phyloP scores from a whole-genome alignment of 139 green algal genomes.

The Tetradesmus lagerheimii region DNA sequence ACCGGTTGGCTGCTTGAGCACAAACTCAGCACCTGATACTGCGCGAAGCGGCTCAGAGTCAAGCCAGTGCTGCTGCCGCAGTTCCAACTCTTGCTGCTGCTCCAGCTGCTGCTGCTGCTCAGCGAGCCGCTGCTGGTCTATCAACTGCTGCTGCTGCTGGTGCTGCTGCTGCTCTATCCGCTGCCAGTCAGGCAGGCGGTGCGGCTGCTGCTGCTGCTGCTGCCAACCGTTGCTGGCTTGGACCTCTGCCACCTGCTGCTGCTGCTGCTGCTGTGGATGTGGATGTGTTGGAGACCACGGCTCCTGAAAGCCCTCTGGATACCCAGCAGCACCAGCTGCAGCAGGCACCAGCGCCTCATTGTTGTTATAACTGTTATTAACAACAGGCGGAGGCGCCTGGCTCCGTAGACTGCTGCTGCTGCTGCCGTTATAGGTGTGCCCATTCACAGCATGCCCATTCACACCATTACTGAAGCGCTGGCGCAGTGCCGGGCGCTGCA shows the following conservation, averaged over 20 bases:
- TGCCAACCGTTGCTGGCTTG: background rate
- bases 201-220: background rate
- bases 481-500: background rate
- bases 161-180: background rate
- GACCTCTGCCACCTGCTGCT: background rate
- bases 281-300: background rate
- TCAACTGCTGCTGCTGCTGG: conserved; percentile 31
- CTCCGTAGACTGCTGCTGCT: background rate
- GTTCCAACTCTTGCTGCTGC: conserved; percentile 6
- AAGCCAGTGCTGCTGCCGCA: conserved; percentile 17
- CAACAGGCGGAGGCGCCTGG: background rate
- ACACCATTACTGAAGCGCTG: background rate
- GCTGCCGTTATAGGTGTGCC: background rate
- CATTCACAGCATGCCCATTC: background rate
- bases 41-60: background rate
- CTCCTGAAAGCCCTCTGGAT: background rate
- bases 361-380: background rate
- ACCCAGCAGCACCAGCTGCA: background rate
- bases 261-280: conserved; percentile 22
- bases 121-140: background rate
- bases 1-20: background rate
- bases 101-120: conserved; percentile 29
- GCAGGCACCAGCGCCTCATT: background rate
- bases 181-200: background rate
- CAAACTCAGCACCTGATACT: background rate